Conservation (phyloP, 148 eudicot genomes). For the Rhododendron ferrugineum region DNA sequence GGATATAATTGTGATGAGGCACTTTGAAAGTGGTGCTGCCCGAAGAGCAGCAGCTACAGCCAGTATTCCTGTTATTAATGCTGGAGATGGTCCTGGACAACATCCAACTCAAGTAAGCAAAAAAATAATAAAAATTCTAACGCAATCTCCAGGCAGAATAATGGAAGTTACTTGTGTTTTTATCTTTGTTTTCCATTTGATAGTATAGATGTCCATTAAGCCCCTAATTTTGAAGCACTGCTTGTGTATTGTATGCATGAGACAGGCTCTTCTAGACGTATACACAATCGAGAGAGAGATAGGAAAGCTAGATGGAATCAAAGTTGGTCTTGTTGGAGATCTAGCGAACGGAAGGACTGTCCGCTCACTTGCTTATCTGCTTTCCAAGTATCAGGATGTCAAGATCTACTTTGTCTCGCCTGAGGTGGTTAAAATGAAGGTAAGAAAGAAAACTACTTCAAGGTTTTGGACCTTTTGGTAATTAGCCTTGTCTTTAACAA, state of each 20-base stretch:
- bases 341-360: constrained; percentile 97
- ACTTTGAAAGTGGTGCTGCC: constrained; percentile 99
- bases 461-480: neutral
- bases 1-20: constrained; percentile 96
- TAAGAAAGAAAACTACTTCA: constrained; percentile 17
- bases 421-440: constrained; percentile 90
- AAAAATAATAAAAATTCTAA: neutral
- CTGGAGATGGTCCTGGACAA: constrained; percentile 99
- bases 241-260: neutral
- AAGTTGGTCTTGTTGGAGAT: constrained; percentile 97
- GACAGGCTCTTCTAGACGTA: constrained; percentile 85
- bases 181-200: too few species aligned
- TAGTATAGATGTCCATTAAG: neutral
- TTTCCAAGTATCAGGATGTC: constrained; percentile 73
- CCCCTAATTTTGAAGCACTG: neutral
- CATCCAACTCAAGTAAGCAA: constrained; percentile 80
- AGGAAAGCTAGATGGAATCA: constrained; percentile 85
- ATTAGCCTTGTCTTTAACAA: neutral
- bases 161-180: neutral
- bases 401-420: constrained; percentile 93
- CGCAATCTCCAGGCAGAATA: neutral
- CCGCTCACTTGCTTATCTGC: constrained; percentile 90
- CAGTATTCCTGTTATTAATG: constrained; percentile 85
- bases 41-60: constrained; percentile 79
- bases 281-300: constrained; percentile 92